A percentile compares a stretch with the other conserved stretches of the same genome.
Evolutionary conservation across 768 basidiomycete genomes (phyloP).

Genomic region (Mycena leptocephala): DNA sequence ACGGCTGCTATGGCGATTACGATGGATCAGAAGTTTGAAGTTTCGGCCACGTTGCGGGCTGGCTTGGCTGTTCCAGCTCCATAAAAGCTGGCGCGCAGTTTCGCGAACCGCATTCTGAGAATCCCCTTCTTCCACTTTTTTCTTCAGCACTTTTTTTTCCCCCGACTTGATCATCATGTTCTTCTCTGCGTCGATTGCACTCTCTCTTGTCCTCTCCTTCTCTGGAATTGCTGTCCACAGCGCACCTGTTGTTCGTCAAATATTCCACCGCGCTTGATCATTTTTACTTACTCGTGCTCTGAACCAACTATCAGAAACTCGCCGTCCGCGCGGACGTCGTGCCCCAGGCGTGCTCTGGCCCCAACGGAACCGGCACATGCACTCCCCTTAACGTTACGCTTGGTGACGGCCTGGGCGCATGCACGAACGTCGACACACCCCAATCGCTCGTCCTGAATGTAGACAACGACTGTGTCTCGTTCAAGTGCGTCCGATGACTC

Average conservation of each 20-base stretch:
- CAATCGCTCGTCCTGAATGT: slow-evolving; percentile 7
- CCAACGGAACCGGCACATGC: slow-evolving; percentile 15
- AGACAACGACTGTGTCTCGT: slow-evolving; percentile 23
- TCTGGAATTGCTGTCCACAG: background rate
- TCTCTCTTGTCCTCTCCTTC: background rate
- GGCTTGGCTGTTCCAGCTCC: background rate
- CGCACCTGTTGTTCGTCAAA: background rate
- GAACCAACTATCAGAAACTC: background rate
- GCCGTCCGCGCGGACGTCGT: slow-evolving; percentile 7
- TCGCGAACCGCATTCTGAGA: background rate
- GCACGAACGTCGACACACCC: slow-evolving; percentile 16
- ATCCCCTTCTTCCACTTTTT: background rate
- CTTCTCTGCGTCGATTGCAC: background rate
- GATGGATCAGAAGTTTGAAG: background rate
- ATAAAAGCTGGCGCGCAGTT: background rate
- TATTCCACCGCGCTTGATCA: background rate
- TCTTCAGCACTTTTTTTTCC: background rate
- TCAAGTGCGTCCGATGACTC: slow-evolving; percentile 3
- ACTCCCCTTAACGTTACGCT: background rate
- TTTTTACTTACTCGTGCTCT: background rate
- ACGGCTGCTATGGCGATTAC: background rate
- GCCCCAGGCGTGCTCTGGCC: slow-evolving; percentile 17
- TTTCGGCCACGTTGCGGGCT: background rate
- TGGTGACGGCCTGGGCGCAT: background rate
- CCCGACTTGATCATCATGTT: slow-evolving; percentile 1